Percentiles rank a stretch among this genome's conserved stretches.
Evolutionary conservation across 345 rosid genomes (phyloP).

Genomic region (Eucalyptus sideroxylon): DNA sequence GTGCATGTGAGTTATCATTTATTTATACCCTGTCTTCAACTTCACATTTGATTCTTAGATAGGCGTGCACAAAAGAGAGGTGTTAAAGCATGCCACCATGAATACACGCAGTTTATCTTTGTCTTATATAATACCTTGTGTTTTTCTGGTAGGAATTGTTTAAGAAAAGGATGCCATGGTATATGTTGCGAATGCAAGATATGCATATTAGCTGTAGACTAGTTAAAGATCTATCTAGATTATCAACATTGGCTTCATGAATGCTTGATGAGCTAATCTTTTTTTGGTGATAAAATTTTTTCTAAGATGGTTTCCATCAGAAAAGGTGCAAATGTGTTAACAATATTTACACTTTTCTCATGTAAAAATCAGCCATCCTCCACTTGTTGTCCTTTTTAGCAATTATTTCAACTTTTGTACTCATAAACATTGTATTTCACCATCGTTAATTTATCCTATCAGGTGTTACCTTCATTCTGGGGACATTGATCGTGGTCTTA

Average conservation of each 20-base stretch:
- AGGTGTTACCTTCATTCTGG: slow-evolving; percentile 81
- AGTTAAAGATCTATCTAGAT: background rate
- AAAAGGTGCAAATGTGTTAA: background rate
- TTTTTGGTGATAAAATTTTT: background rate
- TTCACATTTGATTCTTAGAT: background rate
- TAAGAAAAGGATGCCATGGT: background rate
- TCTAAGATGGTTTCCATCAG: background rate
- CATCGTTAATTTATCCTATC: background rate
- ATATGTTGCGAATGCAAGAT: background rate
- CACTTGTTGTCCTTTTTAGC: background rate
- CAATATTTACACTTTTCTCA: background rate
- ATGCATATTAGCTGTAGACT: background rate
- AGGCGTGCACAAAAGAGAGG: background rate
- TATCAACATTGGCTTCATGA: background rate
- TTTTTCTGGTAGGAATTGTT: background rate
- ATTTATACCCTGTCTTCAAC: background rate
- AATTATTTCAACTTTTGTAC: background rate
- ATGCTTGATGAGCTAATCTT: background rate
- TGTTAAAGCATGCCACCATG: background rate
- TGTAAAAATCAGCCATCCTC: background rate
- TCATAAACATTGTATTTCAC: background rate
- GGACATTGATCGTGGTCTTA: slow-evolving; percentile 60
- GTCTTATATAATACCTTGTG: background rate
- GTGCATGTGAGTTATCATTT: background rate
- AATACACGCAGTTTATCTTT: background rate